Evolutionary conservation across 176 grass and related monocot genomes (phyloP).

Genomic region (Bromus sterilis): DNA sequence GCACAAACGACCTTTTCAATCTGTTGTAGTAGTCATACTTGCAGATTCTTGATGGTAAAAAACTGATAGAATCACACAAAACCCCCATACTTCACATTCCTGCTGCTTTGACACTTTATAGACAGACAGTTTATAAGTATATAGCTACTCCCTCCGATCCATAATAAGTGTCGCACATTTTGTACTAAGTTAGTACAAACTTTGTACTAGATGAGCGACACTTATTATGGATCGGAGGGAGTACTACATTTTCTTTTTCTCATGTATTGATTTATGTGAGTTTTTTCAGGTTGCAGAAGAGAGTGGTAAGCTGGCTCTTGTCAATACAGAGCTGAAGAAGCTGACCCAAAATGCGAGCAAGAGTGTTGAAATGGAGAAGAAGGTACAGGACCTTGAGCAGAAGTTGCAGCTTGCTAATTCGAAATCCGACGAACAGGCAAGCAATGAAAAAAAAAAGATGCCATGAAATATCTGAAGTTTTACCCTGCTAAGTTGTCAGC

Average conservation of each 20-base stretch:
- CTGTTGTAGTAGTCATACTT: not conserved
- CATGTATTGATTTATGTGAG: not conserved
- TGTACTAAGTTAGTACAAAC: too few relatives aligned
- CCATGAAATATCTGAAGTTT: not conserved
- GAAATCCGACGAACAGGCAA: constrained; percentile 34
- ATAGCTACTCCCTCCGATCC: too few relatives aligned
- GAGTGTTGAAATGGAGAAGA: constrained; percentile 64
- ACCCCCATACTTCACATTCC: not conserved
- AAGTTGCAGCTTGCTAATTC: constrained; percentile 46
- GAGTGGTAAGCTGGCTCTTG: constrained; percentile 36
- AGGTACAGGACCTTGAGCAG: constrained; percentile 75
- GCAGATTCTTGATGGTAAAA: not conserved
- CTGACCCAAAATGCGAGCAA: constrained; percentile 49
- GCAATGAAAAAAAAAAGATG: not conserved
- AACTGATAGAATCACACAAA: not conserved
- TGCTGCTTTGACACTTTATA: not conserved
- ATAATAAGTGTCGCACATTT: too few relatives aligned
- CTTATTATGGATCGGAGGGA: too few relatives aligned
- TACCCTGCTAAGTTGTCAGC: not conserved
- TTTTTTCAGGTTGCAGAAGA: constrained; percentile 53
- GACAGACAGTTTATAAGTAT: not conserved
- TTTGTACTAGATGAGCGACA: too few relatives aligned
- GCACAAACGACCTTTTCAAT: not conserved
- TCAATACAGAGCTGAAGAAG: constrained; percentile 48
- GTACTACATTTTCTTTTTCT: not conserved